Evolutionary conservation across 2,329 filamentous ascomycete species (phyloP).

Genomic region (Fusarium sp.): DNA sequence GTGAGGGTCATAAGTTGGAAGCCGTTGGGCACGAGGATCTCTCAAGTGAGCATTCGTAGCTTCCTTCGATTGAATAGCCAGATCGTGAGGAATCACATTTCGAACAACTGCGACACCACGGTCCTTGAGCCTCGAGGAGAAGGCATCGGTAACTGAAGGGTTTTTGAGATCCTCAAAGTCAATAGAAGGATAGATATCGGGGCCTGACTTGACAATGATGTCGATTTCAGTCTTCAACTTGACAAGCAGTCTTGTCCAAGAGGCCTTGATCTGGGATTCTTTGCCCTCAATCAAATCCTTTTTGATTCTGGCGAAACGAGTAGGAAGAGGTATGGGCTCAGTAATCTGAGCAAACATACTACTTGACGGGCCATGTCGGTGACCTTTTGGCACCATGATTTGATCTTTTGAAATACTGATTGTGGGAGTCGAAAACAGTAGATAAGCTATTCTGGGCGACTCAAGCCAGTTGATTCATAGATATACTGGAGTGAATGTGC

Average conservation of each 20-base stretch:
- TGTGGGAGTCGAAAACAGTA: not conserved
- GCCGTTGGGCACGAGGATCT: conserved; percentile 55
- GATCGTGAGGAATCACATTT: conserved; percentile 46
- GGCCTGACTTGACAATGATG: conserved; percentile 45
- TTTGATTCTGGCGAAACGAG: conserved; percentile 56
- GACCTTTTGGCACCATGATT: conserved; percentile 32
- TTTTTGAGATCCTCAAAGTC: conserved; percentile 53
- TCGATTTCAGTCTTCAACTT: conserved; percentile 53
- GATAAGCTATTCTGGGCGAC: not conserved
- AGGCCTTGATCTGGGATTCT: conserved; percentile 50
- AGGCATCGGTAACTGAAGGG: conserved; percentile 37
- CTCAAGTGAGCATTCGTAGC: conserved; percentile 64
- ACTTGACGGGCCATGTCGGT: conserved; percentile 39
- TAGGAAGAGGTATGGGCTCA: conserved; percentile 50
- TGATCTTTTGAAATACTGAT: not conserved
- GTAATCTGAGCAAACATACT: conserved; percentile 44
- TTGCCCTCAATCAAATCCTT: conserved; percentile 51
- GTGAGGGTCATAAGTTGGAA: conserved; percentile 48
- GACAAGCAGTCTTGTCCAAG: conserved; percentile 54
- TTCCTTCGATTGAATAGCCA: conserved; percentile 58
- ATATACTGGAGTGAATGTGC: not conserved
- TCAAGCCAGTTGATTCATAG: not conserved
- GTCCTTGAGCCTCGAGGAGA: conserved; percentile 44
- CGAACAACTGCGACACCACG: conserved; percentile 49
- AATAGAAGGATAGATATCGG: conserved; percentile 56